Conservation (phyloP, 1,284 basidiomycete genomes). For the Malassezia sp. region DNA sequence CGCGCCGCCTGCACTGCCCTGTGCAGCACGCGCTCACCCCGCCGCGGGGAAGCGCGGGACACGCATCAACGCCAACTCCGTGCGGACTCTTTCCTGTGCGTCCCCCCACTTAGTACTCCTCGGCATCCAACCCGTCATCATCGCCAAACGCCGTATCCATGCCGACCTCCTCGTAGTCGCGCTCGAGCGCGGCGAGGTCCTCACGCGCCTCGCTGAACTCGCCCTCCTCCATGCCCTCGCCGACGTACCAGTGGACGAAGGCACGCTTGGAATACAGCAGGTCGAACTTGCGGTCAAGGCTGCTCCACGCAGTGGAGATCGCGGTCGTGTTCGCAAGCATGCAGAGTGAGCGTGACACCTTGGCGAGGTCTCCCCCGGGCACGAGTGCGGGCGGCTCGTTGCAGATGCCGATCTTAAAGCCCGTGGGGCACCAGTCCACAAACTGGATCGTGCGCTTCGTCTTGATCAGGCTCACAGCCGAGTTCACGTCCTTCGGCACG, state of each 20-base stretch:
- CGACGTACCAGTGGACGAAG: constrained; percentile 57
- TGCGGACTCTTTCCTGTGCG: too few relatives aligned
- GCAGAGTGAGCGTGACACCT: constrained; percentile 84
- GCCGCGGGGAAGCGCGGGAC: too few relatives aligned
- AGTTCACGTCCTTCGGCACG: constrained; percentile 90
- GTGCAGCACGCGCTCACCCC: too few relatives aligned
- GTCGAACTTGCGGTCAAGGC: constrained; percentile 98
- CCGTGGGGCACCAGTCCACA: constrained; percentile 94
- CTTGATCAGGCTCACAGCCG: constrained; percentile 86
- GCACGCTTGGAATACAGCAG: constrained; percentile 56
- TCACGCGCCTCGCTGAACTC: constrained; percentile 96
- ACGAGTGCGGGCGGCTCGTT: constrained; percentile 85
- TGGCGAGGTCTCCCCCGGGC: constrained; percentile 78
- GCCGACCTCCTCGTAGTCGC: constrained; percentile 58
- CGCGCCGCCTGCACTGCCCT: too few relatives aligned
- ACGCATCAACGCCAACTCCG: too few relatives aligned
- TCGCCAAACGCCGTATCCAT: constrained; percentile 72
- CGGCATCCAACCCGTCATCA: constrained; percentile 51
- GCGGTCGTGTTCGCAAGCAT: constrained; percentile 93
- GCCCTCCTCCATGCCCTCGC: constrained; percentile 98
- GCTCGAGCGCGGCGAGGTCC: constrained; percentile 90
- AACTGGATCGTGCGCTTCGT: constrained; percentile 71
- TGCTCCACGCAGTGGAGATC: constrained; percentile 85
- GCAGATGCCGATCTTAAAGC: constrained; percentile 89
- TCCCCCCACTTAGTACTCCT: constrained; percentile 35